A percentile compares a stretch with the other conserved stretches of the same genome.
phyloP scores from a whole-genome alignment of 2,329 filamentous ascomycete genomes.

The Colletotrichum sp. region DNA sequence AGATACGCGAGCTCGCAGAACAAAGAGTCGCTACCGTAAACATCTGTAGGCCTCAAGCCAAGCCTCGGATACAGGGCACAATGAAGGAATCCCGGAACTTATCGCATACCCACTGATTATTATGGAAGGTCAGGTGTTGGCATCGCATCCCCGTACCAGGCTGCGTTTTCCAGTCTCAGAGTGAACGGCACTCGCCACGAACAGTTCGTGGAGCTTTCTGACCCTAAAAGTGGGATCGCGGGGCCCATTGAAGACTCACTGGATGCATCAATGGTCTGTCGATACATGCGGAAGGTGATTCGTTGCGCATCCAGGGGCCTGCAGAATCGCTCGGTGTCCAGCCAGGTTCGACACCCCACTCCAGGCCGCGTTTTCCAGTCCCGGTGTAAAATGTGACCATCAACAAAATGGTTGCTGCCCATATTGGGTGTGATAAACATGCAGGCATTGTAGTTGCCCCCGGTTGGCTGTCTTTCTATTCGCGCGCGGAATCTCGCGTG shows the following conservation, averaged over 20 bases:
- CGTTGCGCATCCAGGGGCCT: neutral
- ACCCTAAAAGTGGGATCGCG: neutral
- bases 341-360: neutral
- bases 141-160: too few species aligned
- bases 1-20: too few species aligned
- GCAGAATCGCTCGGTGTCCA: neutral
- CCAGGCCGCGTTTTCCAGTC: neutral
- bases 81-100: too few species aligned
- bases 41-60: too few species aligned
- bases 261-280: neutral
- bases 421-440: neutral
- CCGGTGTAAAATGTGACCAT: neutral
- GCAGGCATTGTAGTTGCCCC: neutral
- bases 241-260: neutral
- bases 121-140: too few species aligned
- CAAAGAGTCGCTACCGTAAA: too few species aligned
- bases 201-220: neutral
- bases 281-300: neutral
- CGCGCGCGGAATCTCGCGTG: neutral
- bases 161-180: too few species aligned
- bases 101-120: too few species aligned
- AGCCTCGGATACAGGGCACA: too few species aligned
- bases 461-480: neutral
- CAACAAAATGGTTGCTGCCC: neutral
- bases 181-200: too few species aligned